Evolutionary conservation across 441 rosid genomes (phyloP).

Genomic region (Populus hybrid): DNA sequence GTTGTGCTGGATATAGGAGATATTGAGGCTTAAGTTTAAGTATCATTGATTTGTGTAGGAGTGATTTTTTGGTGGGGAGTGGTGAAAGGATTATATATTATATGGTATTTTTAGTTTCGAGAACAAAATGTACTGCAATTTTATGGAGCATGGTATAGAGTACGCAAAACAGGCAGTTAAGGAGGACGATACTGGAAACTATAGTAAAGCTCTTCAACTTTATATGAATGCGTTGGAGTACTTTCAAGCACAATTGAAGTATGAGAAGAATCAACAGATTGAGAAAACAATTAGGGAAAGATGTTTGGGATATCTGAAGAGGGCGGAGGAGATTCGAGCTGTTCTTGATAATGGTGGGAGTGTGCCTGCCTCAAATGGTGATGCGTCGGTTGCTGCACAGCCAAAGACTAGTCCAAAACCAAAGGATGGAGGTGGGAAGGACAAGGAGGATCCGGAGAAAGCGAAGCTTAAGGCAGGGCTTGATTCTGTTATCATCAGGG

Average conservation of each 20-base stretch:
- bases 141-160: constrained; percentile 84
- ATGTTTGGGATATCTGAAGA: constrained; percentile 77
- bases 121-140: constrained; percentile 74
- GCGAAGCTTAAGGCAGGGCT: constrained; percentile 80
- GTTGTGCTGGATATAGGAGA: not conserved
- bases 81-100: not conserved
- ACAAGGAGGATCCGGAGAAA: constrained; percentile 79
- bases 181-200: constrained; percentile 89
- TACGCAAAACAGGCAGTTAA: constrained; percentile 87
- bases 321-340: constrained; percentile 92
- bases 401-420: constrained; percentile 66
- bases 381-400: constrained; percentile 62
- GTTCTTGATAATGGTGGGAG: constrained; percentile 75
- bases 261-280: constrained; percentile 90
- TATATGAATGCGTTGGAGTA: constrained; percentile 96
- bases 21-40: not conserved
- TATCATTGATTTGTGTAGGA: not conserved
- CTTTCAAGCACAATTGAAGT: constrained; percentile 87
- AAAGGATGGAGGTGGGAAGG: constrained; percentile 42
- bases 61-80: not conserved
- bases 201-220: constrained; percentile 72
- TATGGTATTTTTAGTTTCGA: not conserved
- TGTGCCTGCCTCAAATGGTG: constrained; percentile 62
- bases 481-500: constrained; percentile 78
- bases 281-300: constrained; percentile 73